A percentile compares a stretch with the other conserved stretches of the same genome.
phyloP scores from a whole-genome alignment of 495 filamentous ascomycete species.

The Aspergillus panamensis region DNA sequence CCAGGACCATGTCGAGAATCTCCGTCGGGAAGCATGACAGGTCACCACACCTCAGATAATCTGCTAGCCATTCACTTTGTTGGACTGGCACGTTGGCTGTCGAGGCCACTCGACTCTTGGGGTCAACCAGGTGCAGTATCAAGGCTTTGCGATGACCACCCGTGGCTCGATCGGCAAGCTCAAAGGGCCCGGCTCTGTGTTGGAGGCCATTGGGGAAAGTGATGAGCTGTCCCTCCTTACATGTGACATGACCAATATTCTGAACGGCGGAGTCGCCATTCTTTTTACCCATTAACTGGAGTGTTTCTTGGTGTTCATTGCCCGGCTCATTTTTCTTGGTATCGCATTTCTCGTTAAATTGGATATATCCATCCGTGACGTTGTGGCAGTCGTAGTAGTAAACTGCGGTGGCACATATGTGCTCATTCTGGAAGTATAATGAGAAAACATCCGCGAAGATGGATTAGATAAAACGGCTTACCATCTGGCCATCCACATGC shows the following conservation, averaged over 20 bases:
- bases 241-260: not conserved
- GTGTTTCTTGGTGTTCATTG: too few species aligned
- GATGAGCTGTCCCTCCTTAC: not conserved
- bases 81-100: not conserved
- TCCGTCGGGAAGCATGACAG: too few species aligned
- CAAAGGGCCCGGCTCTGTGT: not conserved
- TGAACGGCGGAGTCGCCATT: not conserved
- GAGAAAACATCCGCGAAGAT: not conserved
- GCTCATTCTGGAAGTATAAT: not conserved
- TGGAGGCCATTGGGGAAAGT: not conserved
- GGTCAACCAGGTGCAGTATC: not conserved
- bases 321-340: not conserved
- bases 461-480: not conserved
- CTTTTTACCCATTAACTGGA: not conserved
- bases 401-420: not conserved
- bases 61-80: not conserved
- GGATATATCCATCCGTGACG: not conserved
- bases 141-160: not conserved
- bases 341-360: not conserved
- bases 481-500: not conserved
- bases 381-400: not conserved
- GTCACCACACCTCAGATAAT: too few species aligned
- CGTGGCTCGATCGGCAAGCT: not conserved
- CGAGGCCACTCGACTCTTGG: not conserved
- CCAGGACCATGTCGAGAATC: too few species aligned